These are phyloP conservation scores for Arachnomyces sp. DNA, from an alignment of 2,329 filamentous ascomycete genomes.

Conservation along the genomic window DNA sequence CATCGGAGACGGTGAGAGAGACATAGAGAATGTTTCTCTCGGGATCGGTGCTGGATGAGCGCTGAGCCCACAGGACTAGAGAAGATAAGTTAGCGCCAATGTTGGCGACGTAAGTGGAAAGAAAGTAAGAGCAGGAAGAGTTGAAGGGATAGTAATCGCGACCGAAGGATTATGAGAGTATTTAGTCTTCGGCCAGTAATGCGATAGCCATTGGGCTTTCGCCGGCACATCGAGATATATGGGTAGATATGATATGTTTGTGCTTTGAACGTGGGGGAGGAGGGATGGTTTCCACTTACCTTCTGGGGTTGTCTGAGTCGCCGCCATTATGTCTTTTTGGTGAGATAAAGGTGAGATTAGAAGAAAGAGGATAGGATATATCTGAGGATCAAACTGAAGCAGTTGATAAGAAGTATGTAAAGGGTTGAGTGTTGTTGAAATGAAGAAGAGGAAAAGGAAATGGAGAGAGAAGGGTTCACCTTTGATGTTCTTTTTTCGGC, in stretches of 20 bases:
- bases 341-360: constrained; percentile 4
- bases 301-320: constrained; percentile 36
- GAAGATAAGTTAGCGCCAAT: constrained; percentile 9
- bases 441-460: constrained; percentile 11
- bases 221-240: too few species aligned
- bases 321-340: constrained; percentile 21
- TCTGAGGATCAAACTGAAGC: too few species aligned
- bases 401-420: too few species aligned
- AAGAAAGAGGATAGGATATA: constrained; percentile 14
- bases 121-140: neutral
- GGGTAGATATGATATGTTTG: neutral
- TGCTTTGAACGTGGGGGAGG: constrained; percentile 20
- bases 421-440: constrained; percentile 21
- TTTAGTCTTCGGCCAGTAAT: neutral
- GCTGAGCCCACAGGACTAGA: constrained; percentile 94
- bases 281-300: constrained; percentile 31
- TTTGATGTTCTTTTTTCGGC: constrained; percentile 14
- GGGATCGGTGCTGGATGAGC: constrained; percentile 71
- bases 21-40: constrained; percentile 94
- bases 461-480: constrained; percentile 14
- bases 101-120: constrained; percentile 1
- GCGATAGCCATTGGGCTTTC: neutral
- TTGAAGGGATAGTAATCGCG: neutral
- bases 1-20: constrained; percentile 81
- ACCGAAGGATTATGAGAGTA: too few species aligned